Evolutionary conservation across 176 grass and related monocot species (phyloP).

Genomic region (Aegilops speltoides): DNA sequence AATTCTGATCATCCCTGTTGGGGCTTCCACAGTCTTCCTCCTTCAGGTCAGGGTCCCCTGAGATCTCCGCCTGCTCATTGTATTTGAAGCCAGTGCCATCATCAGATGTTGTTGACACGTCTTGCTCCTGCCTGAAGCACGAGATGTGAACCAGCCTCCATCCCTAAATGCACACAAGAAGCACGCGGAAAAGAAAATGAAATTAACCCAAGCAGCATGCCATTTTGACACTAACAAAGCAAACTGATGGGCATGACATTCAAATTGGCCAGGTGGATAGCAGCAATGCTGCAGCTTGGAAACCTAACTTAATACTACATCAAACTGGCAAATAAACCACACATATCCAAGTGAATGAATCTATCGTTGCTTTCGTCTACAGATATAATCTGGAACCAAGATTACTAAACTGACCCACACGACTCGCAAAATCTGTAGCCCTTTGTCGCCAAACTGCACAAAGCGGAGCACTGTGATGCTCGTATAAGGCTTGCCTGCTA

Average conservation of each 20-base stretch:
- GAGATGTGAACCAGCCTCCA: conserved; percentile 38
- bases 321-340: background rate
- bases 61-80: background rate
- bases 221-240: background rate
- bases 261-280: background rate
- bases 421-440: background rate
- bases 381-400: background rate
- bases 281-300: background rate
- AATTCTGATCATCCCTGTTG: conserved; percentile 1
- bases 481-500: background rate
- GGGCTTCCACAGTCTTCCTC: background rate
- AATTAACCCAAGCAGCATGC: background rate
- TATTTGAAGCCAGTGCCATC: conserved; percentile 14
- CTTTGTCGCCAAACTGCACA: background rate
- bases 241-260: background rate
- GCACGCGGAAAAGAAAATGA: background rate
- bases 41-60: background rate
- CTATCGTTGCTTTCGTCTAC: background rate
- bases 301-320: background rate
- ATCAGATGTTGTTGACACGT: conserved; percentile 36
- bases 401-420: background rate
- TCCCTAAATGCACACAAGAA: conserved; percentile 41
- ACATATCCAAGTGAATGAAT: background rate
- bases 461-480: background rate
- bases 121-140: conserved; percentile 62